A percentile compares a stretch with the other conserved stretches of the same genome.
phyloP scores from a whole-genome alignment of 495 filamentous ascomycete species.

The Articulospora tetracladia region DNA sequence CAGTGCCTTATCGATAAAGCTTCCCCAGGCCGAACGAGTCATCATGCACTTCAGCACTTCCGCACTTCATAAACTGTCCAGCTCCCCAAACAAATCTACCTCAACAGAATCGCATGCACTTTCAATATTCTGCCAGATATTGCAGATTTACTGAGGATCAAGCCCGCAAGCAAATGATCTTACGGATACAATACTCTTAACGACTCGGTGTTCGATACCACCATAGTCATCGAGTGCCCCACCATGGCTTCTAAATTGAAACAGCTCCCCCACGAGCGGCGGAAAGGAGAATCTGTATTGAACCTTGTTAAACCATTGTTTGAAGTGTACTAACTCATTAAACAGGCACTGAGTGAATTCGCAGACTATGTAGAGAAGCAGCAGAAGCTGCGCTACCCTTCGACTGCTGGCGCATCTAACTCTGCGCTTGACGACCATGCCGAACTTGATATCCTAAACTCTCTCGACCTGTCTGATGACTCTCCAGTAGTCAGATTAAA shows the following conservation, averaged over 20 bases:
- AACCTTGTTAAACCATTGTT: not conserved
- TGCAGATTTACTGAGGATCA: not conserved
- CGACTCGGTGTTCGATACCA: constrained; percentile 1
- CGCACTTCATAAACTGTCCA: not conserved
- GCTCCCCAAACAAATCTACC: not conserved
- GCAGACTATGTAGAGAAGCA: constrained; percentile 97
- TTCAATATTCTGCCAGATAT: not conserved
- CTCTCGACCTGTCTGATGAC: constrained; percentile 75
- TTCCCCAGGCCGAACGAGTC: constrained; percentile 20
- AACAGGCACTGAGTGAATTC: constrained; percentile 88
- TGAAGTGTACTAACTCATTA: constrained; percentile 10
- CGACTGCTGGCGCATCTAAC: constrained; percentile 33
- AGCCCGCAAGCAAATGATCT: constrained; percentile 19
- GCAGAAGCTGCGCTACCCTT: constrained; percentile 61
- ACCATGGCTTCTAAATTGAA: constrained; percentile 58
- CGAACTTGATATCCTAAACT: constrained; percentile 90
- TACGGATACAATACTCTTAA: constrained; percentile 18
- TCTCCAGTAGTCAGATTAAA: constrained; percentile 65
- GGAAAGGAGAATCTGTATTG: constrained; percentile 77
- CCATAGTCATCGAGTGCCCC: not conserved
- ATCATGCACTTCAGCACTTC: constrained; percentile 1
- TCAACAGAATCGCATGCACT: not conserved
- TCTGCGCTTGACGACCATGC: constrained; percentile 65
- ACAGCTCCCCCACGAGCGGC: constrained; percentile 68
- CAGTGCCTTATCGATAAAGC: constrained; percentile 23